Conservation (phyloP, 805 yeast species). For the Wickerhamomyces pijperi region DNA sequence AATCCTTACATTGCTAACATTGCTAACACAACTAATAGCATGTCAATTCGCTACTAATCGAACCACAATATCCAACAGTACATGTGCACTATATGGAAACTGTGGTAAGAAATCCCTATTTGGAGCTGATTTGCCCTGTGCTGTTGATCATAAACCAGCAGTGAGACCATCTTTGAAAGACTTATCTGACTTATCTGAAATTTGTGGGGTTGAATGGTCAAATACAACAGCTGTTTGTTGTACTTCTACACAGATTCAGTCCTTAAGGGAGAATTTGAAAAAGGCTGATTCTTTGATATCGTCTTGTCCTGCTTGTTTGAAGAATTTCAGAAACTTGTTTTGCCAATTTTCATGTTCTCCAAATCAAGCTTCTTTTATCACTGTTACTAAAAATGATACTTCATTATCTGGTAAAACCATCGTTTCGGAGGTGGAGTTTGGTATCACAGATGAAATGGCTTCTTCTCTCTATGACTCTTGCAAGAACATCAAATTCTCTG, state of each 20-base stretch:
- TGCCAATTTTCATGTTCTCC: conserved; percentile 89
- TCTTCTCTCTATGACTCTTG: conserved; percentile 68
- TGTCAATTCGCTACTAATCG: no score
- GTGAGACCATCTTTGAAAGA: conserved; percentile 29
- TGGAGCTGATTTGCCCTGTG: conserved; percentile 75
- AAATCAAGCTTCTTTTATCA: conserved; percentile 62
- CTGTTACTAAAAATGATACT: conserved; percentile 45
- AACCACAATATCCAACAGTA: no score
- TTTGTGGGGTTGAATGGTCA: conserved; percentile 70
- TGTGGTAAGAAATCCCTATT: conserved; percentile 79
- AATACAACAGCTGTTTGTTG: conserved; percentile 53
- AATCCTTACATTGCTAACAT: no score
- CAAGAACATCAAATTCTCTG: conserved; percentile 80
- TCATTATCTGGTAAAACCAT: conserved; percentile 37
- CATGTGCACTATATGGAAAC: conserved; percentile 26
- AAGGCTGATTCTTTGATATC: conserved; percentile 75
- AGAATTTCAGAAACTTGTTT: conserved; percentile 74
- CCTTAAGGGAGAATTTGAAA: conserved; percentile 47
- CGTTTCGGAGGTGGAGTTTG: conserved; percentile 63
- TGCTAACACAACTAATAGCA: no score
- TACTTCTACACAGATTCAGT: conserved; percentile 44
- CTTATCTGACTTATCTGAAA: conserved; percentile 33
- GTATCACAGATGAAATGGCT: conserved; percentile 51
- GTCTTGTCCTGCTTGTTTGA: conserved; percentile 88
- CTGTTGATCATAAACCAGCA: conserved; percentile 41